Percentiles rank a stretch among this genome's conserved stretches.
Conservation (phyloP, 1,284 basidiomycete genomes). For the Rhodotorula mucilaginosa region DNA sequence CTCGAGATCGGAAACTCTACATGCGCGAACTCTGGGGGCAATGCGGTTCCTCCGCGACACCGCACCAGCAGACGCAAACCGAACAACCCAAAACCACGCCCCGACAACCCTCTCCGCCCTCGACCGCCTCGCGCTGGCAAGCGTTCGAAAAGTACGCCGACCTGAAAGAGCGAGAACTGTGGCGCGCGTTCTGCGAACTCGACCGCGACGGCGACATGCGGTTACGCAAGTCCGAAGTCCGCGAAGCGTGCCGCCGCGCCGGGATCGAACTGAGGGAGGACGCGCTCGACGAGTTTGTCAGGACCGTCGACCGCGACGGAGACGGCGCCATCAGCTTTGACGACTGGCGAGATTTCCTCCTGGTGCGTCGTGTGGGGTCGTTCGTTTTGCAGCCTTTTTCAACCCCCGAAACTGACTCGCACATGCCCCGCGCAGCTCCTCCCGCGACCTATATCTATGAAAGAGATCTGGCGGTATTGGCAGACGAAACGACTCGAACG, state of each 20-base stretch:
- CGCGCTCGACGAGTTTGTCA: conserved; percentile 38
- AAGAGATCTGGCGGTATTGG: conserved; percentile 70
- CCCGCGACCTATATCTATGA: conserved; percentile 72
- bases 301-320: conserved; percentile 26
- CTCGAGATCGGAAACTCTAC: conserved; percentile 13
- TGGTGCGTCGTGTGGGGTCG: too few species aligned
- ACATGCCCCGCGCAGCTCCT: too few species aligned
- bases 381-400: too few species aligned
- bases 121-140: conserved; percentile 18
- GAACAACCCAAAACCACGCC: background rate
- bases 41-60: conserved; percentile 11
- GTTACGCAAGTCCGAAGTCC: conserved; percentile 21
- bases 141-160: conserved; percentile 39
- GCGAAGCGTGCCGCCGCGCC: conserved; percentile 31
- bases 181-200: conserved; percentile 30
- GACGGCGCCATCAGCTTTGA: conserved; percentile 63
- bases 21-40: conserved; percentile 37
- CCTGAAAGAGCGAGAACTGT: conserved; percentile 34
- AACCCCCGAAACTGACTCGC: too few species aligned
- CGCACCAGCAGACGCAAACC: background rate
- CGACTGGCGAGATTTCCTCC: conserved; percentile 85
- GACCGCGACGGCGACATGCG: conserved; percentile 35
- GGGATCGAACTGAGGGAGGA: conserved; percentile 33
- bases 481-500: conserved; percentile 30
- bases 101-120: background rate